Percentiles rank a stretch among this genome's conserved stretches.
Conservation (phyloP, 176 grass and related monocot genomes). For the Dendrocalamus sinicus region DNA sequence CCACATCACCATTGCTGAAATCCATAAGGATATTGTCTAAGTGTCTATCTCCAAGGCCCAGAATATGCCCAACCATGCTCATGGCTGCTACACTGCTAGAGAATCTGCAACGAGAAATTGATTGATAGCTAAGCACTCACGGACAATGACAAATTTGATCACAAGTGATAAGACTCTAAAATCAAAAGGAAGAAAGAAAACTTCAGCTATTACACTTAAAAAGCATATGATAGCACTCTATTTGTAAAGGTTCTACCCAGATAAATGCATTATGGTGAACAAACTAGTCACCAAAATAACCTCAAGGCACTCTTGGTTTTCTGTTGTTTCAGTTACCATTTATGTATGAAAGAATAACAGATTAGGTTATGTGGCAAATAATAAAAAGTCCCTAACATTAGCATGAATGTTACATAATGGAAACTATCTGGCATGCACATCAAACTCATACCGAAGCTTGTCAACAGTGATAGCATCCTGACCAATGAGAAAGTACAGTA, state of each 20-base stretch:
- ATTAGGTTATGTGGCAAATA: neutral
- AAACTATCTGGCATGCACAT: constrained; percentile 5
- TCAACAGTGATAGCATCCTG: neutral
- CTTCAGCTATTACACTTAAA: constrained; percentile 30
- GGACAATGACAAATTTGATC: neutral
- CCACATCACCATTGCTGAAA: constrained; percentile 82
- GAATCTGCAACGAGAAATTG: constrained; percentile 71
- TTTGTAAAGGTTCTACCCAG: constrained; percentile 14
- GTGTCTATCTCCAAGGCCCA: constrained; percentile 96
- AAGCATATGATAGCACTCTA: constrained; percentile 7
- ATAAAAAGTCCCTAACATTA: constrained; percentile 28
- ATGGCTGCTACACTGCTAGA: constrained; percentile 91
- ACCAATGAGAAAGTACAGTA: neutral
- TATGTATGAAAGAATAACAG: constrained; percentile 5
- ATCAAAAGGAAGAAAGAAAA: constrained; percentile 25
- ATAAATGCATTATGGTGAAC: constrained; percentile 36
- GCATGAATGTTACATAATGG: constrained; percentile 17
- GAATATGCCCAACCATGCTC: constrained; percentile 93
- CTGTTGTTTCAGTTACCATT: constrained; percentile 13
- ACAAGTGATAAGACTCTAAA: neutral
- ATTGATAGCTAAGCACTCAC: constrained; percentile 27
- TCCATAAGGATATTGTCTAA: constrained; percentile 99
- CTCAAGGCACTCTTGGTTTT: constrained; percentile 30
- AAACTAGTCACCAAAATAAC: constrained; percentile 27
- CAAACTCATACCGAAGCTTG: constrained; percentile 32